Conservation (phyloP, 139 green algal genomes). For the Coelastrella sp. region DNA sequence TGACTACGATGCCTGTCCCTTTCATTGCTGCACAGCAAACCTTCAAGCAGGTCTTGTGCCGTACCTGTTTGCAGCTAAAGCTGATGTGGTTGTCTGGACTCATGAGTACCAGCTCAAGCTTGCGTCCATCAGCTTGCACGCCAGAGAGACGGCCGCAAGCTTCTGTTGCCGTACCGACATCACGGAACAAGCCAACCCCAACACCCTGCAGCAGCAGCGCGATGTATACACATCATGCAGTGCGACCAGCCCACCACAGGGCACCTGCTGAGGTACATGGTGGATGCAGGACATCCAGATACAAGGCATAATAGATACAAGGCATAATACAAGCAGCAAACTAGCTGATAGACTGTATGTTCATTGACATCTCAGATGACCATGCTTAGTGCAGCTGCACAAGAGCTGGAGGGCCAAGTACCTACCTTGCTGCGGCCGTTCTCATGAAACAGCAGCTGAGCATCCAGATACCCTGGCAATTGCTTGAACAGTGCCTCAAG, state of each 20-base stretch:
- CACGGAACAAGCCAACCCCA: constrained; percentile 38
- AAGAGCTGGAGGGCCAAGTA: neutral
- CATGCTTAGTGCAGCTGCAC: too few species aligned
- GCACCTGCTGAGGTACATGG: too few species aligned
- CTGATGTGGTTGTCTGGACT: constrained; percentile 47
- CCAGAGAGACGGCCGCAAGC: constrained; percentile 23
- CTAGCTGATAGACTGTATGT: too few species aligned
- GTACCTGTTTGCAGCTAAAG: constrained; percentile 42
- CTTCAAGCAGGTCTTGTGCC: neutral
- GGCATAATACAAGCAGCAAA: too few species aligned
- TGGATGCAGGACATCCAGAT: neutral
- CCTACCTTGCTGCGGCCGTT: constrained; percentile 51
- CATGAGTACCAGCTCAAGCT: constrained; percentile 49
- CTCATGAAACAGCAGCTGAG: constrained; percentile 50
- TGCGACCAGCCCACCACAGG: too few species aligned
- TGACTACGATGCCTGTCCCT: too few species aligned
- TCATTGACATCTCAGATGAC: too few species aligned
- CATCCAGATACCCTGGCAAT: constrained; percentile 39
- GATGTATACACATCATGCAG: neutral
- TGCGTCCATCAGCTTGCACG: constrained; percentile 37
- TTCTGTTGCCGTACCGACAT: neutral
- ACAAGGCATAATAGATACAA: neutral
- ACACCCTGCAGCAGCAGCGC: too few species aligned
- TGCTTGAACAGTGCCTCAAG: constrained; percentile 38
- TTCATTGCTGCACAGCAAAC: neutral